Base-by-base conservation (phyloP, 75 land plant species). In the Pinus taeda region DNA sequence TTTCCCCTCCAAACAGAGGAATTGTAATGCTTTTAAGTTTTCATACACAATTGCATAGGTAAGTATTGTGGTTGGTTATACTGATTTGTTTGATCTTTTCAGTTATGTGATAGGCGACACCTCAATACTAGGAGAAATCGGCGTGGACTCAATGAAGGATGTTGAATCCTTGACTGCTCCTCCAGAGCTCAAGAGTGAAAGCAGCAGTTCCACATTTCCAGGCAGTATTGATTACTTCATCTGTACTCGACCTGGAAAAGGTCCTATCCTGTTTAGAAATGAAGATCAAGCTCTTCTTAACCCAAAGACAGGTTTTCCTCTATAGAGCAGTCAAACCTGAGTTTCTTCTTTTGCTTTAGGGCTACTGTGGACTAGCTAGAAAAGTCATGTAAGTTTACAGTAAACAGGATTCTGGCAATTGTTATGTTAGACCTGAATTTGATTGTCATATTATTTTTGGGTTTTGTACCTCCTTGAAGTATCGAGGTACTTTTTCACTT, bases 21-120 rank as follows among this genome's bases (percentile, higher is more conserved):
- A n/a, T 69, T 20, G 11, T 49, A 49, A 49, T 49, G 55, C 55
- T 49, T 11, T 49, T 49, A 11, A 49, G 1, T 2, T 11, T 49
- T 49, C 55, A 49, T 1, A 49, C 55, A 49, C 55, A 49, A 11
- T 11, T 9, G 12, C 55, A 49, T 9, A 49, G 55, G 55, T 49
- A 49, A 13, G 55, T 49, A 49, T 49, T 69, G 22, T 18, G 39
- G 24, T 69, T 42, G 22, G 4, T 69, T 42, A 69, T 69, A 69
- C 42, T 69, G 72, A 37, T 17, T 80, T 22, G 22, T 30, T 49
- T 63, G 15, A 61, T 64, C 9, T 79, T 36, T 78, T 21, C 87
- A 96, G 99, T 74, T 96, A 92, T 81, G 84, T 94, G 26, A 60
- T 94, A 15, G 99, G 99, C 15, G 97, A 94, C 62, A 84, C 80